Base-by-base conservation (phyloP, 1,139 yeast species). In the Kodamaea anthophila region DNA sequence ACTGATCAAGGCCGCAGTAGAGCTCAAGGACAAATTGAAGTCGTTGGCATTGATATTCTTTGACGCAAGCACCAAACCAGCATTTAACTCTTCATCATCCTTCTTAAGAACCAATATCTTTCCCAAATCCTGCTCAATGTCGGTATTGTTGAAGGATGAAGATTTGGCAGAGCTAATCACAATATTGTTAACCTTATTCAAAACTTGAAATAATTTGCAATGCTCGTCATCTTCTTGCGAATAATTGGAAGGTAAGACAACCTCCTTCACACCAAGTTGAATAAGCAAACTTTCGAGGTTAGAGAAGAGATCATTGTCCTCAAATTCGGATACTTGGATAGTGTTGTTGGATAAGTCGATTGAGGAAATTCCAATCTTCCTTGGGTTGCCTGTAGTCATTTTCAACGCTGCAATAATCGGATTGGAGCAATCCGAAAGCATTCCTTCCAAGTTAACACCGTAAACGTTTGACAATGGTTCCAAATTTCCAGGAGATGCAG, bases 401-500 rank as follows among this genome's bases (percentile, higher is more conserved):
- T 82, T 84, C 29, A 88, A 56, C 4, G 91, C 79, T 3, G 88
- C 84, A 34, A 88, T 75, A 13, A 86, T 75, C 1, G 95, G 85
- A 9, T 76, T 68, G 1, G 82, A 72, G 16, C 73, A 64, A 42
- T 72, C 71, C 18, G 48, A 51, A 35, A 84, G 65, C 55, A 85
- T 59, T 20, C 80, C 86, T 39, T 85, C 96, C 28, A 91, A 75
- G 29, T 77, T 84, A 13, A 64, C 49, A 3, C 60, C 63, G 40
- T 65, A 66, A 28, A 59, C 63, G 27, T 48, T 51, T 12, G 61
- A 48, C 21, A 65, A 44, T 5, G 44, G 43, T 34, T 80, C 85
- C 30, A 87, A 62, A 51, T 91, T 88, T 4, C 98, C 98, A 1
- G 97, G 96, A 1, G 96, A 81, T 1, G 94, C 96, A 29, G 70